phyloP scores from a whole-genome alignment of 345 rosid species.

The Eucalyptus sp. region DNA sequence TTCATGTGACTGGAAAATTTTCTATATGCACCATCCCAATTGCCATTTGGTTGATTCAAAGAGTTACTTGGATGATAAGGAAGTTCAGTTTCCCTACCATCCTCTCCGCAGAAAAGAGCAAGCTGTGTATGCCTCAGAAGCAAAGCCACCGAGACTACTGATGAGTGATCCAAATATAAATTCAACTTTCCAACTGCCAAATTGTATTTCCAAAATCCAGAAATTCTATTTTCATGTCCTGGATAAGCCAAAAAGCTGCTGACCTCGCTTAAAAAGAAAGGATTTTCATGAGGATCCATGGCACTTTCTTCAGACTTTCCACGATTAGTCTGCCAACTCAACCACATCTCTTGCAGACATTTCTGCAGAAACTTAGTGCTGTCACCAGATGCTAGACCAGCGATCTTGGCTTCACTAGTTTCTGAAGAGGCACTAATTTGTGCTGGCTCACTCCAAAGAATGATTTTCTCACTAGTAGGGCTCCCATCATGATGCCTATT shows the following conservation, averaged over 20 bases:
- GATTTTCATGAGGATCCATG: slow-evolving; percentile 34
- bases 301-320: slow-evolving; percentile 31
- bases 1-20: slow-evolving; percentile 23
- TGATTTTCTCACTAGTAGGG: slow-evolving; percentile 16
- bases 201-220: slow-evolving; percentile 53
- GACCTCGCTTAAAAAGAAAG: slow-evolving; percentile 56
- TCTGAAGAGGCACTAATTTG: slow-evolving; percentile 20
- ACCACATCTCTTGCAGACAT: slow-evolving; percentile 51
- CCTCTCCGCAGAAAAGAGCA: slow-evolving; percentile 24
- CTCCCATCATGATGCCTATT: slow-evolving; percentile 20
- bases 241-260: slow-evolving; percentile 37
- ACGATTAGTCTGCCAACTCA: slow-evolving; percentile 40
- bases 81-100: slow-evolving; percentile 7
- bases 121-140: slow-evolving; percentile 43
- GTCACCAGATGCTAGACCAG: slow-evolving; percentile 21
- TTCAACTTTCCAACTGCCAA: slow-evolving; percentile 57
- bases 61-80: slow-evolving; percentile 9
- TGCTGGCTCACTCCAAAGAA: slow-evolving; percentile 56
- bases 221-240: slow-evolving; percentile 22
- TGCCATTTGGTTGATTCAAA: slow-evolving; percentile 18
- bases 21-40: slow-evolving; percentile 24
- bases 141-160: slow-evolving; percentile 35
- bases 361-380: slow-evolving; percentile 19
- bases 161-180: slow-evolving; percentile 35
- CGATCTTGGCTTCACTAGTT: slow-evolving; percentile 4